phyloP scores from a whole-genome alignment of 225 moss, liverwort and hornwort species.

The Bryum argenteum region DNA sequence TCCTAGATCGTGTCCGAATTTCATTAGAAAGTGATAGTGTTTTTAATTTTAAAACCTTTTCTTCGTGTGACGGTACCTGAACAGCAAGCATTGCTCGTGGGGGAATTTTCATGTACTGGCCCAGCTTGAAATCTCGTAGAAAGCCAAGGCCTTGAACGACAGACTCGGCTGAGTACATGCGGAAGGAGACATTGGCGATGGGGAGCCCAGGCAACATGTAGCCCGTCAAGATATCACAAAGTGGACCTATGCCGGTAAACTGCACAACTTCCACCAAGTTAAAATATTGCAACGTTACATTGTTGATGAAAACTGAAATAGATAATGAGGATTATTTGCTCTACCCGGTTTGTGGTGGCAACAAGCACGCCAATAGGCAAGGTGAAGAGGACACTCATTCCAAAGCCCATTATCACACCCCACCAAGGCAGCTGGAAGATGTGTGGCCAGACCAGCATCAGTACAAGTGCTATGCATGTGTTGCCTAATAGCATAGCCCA shows the following conservation, averaged over 20 bases:
- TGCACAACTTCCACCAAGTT: constrained; percentile 22
- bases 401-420: constrained; percentile 52
- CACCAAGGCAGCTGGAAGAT: constrained; percentile 64
- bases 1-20: too few relatives aligned
- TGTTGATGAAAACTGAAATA: too few relatives aligned
- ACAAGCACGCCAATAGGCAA: constrained; percentile 69
- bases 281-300: not conserved
- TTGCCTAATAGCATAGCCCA: constrained; percentile 56
- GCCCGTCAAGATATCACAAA: constrained; percentile 65
- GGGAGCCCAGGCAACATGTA: constrained; percentile 64
- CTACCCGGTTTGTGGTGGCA: constrained; percentile 79
- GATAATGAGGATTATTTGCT: not conserved
- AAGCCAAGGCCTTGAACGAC: constrained; percentile 69
- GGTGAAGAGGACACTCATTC: constrained; percentile 58
- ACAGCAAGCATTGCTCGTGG: constrained; percentile 66
- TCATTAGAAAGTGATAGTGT: too few relatives aligned
- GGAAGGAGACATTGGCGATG: constrained; percentile 61
- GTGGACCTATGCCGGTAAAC: constrained; percentile 72
- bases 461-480: constrained; percentile 34
- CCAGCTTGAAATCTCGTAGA: constrained; percentile 71
- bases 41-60: not conserved
- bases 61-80: constrained; percentile 37
- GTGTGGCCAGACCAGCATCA: constrained; percentile 56
- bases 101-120: constrained; percentile 79
- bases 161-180: constrained; percentile 67